These are phyloP conservation scores for Leersia perrieri DNA, from an alignment of 176 grass and related monocot species.

Conservation along the genomic window DNA sequence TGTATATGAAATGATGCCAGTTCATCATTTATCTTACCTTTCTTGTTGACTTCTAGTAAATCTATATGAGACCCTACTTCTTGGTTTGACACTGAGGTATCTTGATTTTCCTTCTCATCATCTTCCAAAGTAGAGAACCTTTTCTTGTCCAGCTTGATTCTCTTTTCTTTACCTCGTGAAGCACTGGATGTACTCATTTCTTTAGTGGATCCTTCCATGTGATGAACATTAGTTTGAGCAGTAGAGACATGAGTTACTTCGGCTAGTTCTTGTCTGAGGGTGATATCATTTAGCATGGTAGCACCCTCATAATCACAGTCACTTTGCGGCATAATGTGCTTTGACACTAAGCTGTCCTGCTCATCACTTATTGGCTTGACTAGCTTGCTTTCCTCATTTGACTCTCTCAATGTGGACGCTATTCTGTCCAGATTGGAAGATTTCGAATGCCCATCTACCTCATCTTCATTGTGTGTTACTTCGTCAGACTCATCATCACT, in stretches of 20 bases:
- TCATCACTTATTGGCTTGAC: neutral
- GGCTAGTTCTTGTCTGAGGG: neutral
- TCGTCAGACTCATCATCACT: conserved; percentile 3
- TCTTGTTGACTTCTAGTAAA: neutral
- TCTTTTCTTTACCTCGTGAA: neutral
- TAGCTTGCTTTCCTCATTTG: neutral
- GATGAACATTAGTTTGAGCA: neutral
- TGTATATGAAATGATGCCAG: neutral
- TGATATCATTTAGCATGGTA: neutral
- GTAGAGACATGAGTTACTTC: neutral
- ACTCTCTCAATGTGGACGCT: neutral
- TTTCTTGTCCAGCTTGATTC: neutral
- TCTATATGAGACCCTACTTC: neutral
- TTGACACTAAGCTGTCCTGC: neutral
- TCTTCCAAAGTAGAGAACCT: neutral
- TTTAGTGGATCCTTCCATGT: neutral
- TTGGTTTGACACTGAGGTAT: neutral
- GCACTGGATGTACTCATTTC: neutral
- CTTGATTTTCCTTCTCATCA: neutral
- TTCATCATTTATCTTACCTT: conserved; percentile 16
- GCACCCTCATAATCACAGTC: neutral
- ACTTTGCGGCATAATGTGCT: neutral
- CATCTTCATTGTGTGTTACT: neutral
- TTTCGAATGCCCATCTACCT: neutral
- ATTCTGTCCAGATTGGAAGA: neutral